Evolutionary conservation across 495 filamentous ascomycete genomes (phyloP), one percentile per base, ranked within the genome.

Genomic region (Penicillium psychrofluorescens): DNA sequence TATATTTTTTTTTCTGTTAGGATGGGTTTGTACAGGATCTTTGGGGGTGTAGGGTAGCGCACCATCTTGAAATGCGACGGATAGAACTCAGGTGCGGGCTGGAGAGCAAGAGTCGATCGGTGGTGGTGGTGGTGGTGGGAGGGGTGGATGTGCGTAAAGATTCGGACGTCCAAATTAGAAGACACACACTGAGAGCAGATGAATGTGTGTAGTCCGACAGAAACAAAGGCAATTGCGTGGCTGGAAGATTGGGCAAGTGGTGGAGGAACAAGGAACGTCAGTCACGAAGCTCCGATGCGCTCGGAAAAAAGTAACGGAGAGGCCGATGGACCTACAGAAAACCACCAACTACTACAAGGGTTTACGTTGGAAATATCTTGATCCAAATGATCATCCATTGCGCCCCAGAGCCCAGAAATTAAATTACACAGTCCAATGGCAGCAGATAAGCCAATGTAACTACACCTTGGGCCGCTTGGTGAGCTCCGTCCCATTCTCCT

Each of bases 381-480:
- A 22, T 22, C 22, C 6, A n/a, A 27, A 15, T 10, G 30, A 11
- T 7, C 34, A 41, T 35, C 40, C 35, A 36, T 32, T 28, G 22
- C 34, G n/a, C 16, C 27, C 33, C 43, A 39, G 39, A 29, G 22
- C 44, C 38, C 29, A 31, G 36, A 41, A 29, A 11, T 40, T 53
- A 50, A 33, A 51, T 55, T 63, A 61, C 56, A 48, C 52, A 52
- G 46, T 48, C 36, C 29, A 29, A 56, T 36, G 35, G 29, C 14
- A 27, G 30, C 11, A 34, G 27, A 10, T 28, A 10, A 10, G 2
- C n/a, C 22, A 32, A 41, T 9, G 11, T 14, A 12, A 40, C 42
- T 58, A 71, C 31, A 59, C 55, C 57, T 67, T 74, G 11, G 65
- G 55, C 11, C 63, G 62, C 51, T 71, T 72, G 29, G 58, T 42